Conservation (phyloP, 257 asterid species). For the Salvia splendens region DNA sequence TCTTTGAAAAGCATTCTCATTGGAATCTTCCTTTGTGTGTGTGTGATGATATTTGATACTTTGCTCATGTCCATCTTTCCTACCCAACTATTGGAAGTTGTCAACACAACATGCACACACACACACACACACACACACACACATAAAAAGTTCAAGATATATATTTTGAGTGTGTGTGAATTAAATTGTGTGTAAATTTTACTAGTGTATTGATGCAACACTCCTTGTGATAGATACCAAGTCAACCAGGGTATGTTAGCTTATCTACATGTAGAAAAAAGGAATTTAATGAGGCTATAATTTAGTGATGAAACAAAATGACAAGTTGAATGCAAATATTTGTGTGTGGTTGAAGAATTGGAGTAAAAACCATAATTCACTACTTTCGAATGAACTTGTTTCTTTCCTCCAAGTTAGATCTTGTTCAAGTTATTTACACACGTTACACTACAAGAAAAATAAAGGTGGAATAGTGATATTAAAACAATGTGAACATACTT, state of each 20-base stretch:
- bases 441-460: background rate
- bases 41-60: background rate
- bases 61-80: slow-evolving; percentile 26
- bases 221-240: background rate
- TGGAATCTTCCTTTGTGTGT: background rate
- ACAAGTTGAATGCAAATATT: slow-evolving; percentile 5
- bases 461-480: background rate
- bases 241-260: slow-evolving; percentile 19
- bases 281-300: background rate
- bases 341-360: slow-evolving; percentile 26
- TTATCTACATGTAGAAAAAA: slow-evolving; percentile 8
- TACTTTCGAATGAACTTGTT: slow-evolving; percentile 3
- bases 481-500: background rate
- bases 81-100: slow-evolving; percentile 21
- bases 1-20: background rate
- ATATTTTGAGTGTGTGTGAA: no score
- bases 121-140: background rate
- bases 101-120: background rate
- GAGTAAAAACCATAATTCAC: slow-evolving; percentile 22
- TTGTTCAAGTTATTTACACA: background rate
- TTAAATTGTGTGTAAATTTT: no score
- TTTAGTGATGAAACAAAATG: background rate
- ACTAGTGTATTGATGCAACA: background rate
- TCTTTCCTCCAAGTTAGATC: slow-evolving; percentile 5
- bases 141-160: slow-evolving; percentile 1